phyloP scores from a whole-genome alignment of 1,284 basidiomycete species.

The Apiotrichum laibachii region DNA sequence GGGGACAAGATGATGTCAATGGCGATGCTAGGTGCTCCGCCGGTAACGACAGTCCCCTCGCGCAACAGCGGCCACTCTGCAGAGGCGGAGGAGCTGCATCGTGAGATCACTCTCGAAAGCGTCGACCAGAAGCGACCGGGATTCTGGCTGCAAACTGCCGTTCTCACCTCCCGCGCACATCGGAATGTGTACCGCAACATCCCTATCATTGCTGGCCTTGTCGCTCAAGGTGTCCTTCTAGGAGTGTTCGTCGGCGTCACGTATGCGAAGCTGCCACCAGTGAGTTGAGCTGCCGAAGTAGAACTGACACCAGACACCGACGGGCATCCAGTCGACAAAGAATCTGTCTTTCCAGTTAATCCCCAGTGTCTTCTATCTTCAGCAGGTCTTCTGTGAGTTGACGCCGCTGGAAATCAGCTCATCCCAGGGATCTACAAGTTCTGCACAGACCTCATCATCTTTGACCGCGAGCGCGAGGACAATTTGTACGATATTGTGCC shows the following conservation, averaged over 20 bases:
- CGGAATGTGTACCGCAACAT: slow-evolving; percentile 50
- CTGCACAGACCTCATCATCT: slow-evolving; percentile 53
- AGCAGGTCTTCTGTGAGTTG: slow-evolving; percentile 42
- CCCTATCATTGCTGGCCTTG: slow-evolving; percentile 42
- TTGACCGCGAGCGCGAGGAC: slow-evolving; percentile 55
- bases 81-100: slow-evolving; percentile 10
- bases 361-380: slow-evolving; percentile 48
- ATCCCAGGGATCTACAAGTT: slow-evolving; percentile 41
- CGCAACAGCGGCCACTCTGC: not conserved
- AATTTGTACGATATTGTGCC: slow-evolving; percentile 47
- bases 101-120: slow-evolving; percentile 1
- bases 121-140: slow-evolving; percentile 35
- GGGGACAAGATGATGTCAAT: not conserved
- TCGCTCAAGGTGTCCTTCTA: slow-evolving; percentile 43
- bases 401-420: not conserved
- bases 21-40: not conserved
- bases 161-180: slow-evolving; percentile 44
- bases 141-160: slow-evolving; percentile 39
- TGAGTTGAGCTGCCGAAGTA: slow-evolving; percentile 21
- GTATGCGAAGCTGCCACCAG: slow-evolving; percentile 27
- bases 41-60: not conserved
- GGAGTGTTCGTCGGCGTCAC: slow-evolving; percentile 39
- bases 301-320: slow-evolving; percentile 36
- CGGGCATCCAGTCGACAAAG: slow-evolving; percentile 53
- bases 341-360: slow-evolving; percentile 46